A percentile compares a stretch with the other conserved stretches of the same genome.
Conservation (phyloP, 306 rosid species). For the Pueraria montana region DNA sequence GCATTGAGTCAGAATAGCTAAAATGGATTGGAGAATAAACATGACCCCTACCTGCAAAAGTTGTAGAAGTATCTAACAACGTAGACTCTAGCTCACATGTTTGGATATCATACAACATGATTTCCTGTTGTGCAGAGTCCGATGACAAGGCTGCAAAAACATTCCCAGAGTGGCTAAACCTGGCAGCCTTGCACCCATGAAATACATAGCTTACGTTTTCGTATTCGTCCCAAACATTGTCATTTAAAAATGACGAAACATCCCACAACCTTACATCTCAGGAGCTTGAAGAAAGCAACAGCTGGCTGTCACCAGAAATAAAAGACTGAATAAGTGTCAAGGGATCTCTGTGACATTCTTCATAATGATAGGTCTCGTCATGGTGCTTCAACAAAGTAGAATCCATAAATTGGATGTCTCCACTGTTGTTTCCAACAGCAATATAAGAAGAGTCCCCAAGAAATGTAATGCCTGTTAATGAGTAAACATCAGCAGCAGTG, state of each 20-base stretch:
- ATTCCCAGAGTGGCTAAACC: conserved; percentile 71
- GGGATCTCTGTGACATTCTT: conserved; percentile 44
- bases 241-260: conserved; percentile 63
- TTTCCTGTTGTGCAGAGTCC: conserved; percentile 67
- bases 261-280: conserved; percentile 81
- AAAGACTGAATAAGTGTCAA: conserved; percentile 71
- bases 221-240: conserved; percentile 43
- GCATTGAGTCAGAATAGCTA: conserved; percentile 87
- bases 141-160: conserved; percentile 73
- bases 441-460: conserved; percentile 72
- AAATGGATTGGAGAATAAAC: conserved; percentile 82
- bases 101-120: conserved; percentile 80
- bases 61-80: conserved; percentile 68
- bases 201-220: conserved; percentile 52
- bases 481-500: conserved; percentile 66
- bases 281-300: conserved; percentile 84
- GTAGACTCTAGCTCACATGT: conserved; percentile 69
- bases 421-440: conserved; percentile 80
- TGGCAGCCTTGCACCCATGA: conserved; percentile 87
- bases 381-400: not conserved
- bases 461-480: conserved; percentile 74
- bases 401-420: conserved; percentile 74
- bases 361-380: not conserved
- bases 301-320: conserved; percentile 64
- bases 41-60: conserved; percentile 82